Evolutionary conservation across 768 basidiomycete genomes (phyloP), one percentile per base, ranked within the genome.

Genomic region (Astraeus odoratus): DNA sequence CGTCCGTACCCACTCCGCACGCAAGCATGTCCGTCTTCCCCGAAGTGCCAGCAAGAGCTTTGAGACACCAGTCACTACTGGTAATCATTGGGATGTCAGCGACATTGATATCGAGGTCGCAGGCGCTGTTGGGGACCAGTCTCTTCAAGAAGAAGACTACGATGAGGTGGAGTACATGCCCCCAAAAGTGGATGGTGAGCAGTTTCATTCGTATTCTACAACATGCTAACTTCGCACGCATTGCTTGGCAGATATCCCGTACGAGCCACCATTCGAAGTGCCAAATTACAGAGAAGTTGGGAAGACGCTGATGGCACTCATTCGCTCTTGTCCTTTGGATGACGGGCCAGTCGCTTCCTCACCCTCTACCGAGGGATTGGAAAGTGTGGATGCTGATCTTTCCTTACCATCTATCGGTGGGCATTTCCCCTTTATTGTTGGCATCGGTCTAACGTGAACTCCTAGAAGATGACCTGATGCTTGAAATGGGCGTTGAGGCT

Each of bases 21-120:
- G 87, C 37, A 83, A 77, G 57, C 80, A 80, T 42, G 63, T 75
- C 42, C 73, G 85, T 34, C 68, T 71, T 10, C 80, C 80, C 30
- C 65, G 73, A 31, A 77, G 70, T 46, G 68, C 69, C 20, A 66
- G 61, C 35, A 72, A 72, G 49, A 66, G 47, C 13, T 83, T 84
- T 51, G 72, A 83, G 55, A 90, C 88, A 0, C 88, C 88, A 2
- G 51, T 72, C 30, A 80, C 78, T 16, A 68, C 65, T 8, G 85
- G 83, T 3, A 72, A 79, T 50, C 77, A 83, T 46, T 91, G 86
- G 87, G 86, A 91, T 53, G 74, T 86, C 26, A 80, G 77, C 52
- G 84, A 86, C 37, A 66, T 64, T 12, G 71, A 71, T 27, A 58
- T 73, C 8, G 65, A 67, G 26, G 52, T 65, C 19, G 56, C 56